Base-by-base conservation (phyloP, 2,329 filamentous ascomycete genomes). In the Akanthomyces uredinophilus region DNA sequence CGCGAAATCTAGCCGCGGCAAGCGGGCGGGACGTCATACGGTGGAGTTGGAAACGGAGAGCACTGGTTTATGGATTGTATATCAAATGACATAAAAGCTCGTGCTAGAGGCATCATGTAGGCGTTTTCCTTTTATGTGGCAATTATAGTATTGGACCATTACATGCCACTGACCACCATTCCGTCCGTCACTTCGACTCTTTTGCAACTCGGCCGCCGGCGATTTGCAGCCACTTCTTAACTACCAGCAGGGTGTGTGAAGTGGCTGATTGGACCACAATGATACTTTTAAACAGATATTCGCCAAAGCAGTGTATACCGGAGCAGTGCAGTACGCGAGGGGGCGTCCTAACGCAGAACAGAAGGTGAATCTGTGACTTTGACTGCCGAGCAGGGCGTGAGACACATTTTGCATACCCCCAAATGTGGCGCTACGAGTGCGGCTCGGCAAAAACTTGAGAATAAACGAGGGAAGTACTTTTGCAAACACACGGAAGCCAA, bases 1-100 rank as follows among this genome's bases (percentile, higher is more conserved):
- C 83, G 80, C 71, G 89, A 92, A 77, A 87, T 93, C 64, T 87
- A 68, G 73, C 14, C 43, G 24, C 22, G 11, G 43, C 24, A 52
- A 22, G 27, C 10, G 4, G n/a, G 16, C 32, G 39, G n/a, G 29
- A n/a, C 7, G 29, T n/a, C 27, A 8, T 13, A 20, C 8, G 8
- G 44, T 8, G 32, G 47, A 50, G 27, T 35, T 50, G 6, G 10
- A 22, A 22, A 35, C 5, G 16, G 29, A 16, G 22, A 24, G 6
- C 32, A 22, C 35, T 43, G 55, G 24, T 51, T 32, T 32, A 43
- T 51, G 35, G 18, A 43, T 6, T 59, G 56, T 59, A 51, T 11
- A 51, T 29, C 44, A 47, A 35, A 59, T 51, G 56, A 43, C 39
- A 50, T 51, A 43, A 29, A 51, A 14, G 20, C 32, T 20, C 39